Evolutionary conservation across 805 yeast species (phyloP).

Genomic region (Candida ortonii): DNA sequence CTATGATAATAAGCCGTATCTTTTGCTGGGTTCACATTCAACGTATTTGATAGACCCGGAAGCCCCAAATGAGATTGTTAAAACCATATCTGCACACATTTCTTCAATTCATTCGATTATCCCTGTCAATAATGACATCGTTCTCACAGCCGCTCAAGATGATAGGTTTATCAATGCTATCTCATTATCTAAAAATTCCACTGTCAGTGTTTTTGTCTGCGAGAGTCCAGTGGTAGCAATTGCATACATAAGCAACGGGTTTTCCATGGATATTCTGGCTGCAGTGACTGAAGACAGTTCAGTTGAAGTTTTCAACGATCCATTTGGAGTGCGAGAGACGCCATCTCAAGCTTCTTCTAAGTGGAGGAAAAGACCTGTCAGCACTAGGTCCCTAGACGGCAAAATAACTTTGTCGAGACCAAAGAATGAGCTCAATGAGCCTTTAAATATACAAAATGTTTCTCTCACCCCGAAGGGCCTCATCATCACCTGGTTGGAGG

Average conservation of each 20-base stretch:
- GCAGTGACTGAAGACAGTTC: slow-evolving; percentile 73
- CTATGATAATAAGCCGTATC: slow-evolving; percentile 35
- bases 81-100: slow-evolving; percentile 73
- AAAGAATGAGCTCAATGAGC: slow-evolving; percentile 31
- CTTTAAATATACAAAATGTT: slow-evolving; percentile 24
- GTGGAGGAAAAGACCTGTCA: slow-evolving; percentile 45
- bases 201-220: slow-evolving; percentile 62
- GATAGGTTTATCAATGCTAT: slow-evolving; percentile 82
- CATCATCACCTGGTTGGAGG: slow-evolving; percentile 59
- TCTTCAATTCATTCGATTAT: slow-evolving; percentile 56
- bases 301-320: slow-evolving; percentile 67
- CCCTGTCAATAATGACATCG: slow-evolving; percentile 40
- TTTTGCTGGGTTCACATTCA: slow-evolving; percentile 67
- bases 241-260: slow-evolving; percentile 33
- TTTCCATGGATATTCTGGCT: slow-evolving; percentile 38
- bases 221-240: slow-evolving; percentile 57
- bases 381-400: slow-evolving; percentile 51
- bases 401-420: slow-evolving; percentile 49
- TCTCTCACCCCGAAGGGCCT: slow-evolving; percentile 34
- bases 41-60: slow-evolving; percentile 50
- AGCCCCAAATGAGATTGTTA: slow-evolving; percentile 37
- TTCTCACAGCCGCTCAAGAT: slow-evolving; percentile 67
- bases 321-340: slow-evolving; percentile 31
- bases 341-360: slow-evolving; percentile 27
- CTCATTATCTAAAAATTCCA: slow-evolving; percentile 43